Conservation (phyloP, 352 stramenopile genomes). For the Blastocystis hominis region DNA sequence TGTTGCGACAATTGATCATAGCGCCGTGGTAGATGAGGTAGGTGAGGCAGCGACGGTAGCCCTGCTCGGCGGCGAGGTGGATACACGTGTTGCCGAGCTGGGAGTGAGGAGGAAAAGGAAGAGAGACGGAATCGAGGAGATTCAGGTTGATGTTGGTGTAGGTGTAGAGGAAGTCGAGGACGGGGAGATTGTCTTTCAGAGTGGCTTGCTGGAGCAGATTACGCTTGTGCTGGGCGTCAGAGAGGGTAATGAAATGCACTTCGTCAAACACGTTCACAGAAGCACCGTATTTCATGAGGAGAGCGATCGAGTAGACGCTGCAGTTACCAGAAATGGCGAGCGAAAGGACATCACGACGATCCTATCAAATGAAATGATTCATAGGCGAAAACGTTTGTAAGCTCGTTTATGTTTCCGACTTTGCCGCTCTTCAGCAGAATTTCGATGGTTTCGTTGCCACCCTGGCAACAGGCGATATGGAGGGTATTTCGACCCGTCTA, state of each 20-base stretch:
- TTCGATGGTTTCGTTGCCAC: conserved; percentile 18
- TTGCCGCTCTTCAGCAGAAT: background rate
- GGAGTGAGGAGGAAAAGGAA: background rate
- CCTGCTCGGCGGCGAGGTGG: background rate
- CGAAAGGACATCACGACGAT: background rate
- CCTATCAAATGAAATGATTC: background rate
- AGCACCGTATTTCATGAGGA: background rate
- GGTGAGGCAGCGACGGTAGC: background rate
- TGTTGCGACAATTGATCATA: background rate
- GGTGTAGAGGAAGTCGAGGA: conserved; percentile 17
- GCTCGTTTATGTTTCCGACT: conserved; percentile 11
- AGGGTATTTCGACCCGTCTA: background rate
- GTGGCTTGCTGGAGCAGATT: background rate
- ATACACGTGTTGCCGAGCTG: conserved; percentile 8
- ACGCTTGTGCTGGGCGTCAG: background rate
- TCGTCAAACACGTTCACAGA: background rate
- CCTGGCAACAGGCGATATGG: background rate
- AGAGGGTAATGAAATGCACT: background rate
- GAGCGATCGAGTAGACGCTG: background rate
- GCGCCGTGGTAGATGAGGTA: background rate
- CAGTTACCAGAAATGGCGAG: conserved; percentile 7
- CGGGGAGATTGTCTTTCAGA: background rate
- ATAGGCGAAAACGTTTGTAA: background rate
- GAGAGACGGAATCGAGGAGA: background rate
- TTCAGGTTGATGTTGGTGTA: conserved; percentile 52